Percentiles rank a stretch among this genome's conserved stretches.
phyloP scores from a whole-genome alignment of 768 basidiomycete species.

The Leccinum disarticulatum region DNA sequence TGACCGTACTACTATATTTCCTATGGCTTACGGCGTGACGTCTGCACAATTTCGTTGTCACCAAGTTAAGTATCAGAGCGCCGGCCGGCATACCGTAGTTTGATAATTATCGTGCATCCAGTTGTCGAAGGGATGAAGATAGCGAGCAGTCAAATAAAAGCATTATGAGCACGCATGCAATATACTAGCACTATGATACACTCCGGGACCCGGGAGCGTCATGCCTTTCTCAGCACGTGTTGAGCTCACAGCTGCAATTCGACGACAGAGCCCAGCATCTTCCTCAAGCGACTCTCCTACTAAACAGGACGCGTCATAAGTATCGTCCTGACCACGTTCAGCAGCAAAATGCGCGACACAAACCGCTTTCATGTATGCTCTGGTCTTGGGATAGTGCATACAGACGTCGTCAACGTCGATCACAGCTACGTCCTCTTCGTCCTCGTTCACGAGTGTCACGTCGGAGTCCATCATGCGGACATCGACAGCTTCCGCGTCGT shows the following conservation, averaged over 20 bases:
- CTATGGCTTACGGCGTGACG: neutral
- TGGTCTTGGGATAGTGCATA: slow-evolving; percentile 17
- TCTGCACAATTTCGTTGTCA: neutral
- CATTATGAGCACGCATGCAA: neutral
- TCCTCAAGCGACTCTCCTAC: slow-evolving; percentile 17
- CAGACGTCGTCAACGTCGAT: slow-evolving; percentile 22
- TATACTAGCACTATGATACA: neutral
- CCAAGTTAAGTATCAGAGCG: neutral
- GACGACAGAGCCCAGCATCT: slow-evolving; percentile 12
- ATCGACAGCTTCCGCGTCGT: slow-evolving; percentile 1
- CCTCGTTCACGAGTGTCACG: slow-evolving; percentile 29
- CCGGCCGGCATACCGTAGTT: neutral
- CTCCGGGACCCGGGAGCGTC: neutral
- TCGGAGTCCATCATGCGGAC: slow-evolving; percentile 24
- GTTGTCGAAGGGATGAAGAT: neutral
- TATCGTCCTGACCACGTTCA: neutral
- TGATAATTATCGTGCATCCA: neutral
- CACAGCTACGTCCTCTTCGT: slow-evolving; percentile 10
- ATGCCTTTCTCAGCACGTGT: neutral
- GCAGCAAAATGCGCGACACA: slow-evolving; percentile 2
- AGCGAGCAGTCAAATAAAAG: neutral
- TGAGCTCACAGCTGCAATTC: slow-evolving; percentile 14
- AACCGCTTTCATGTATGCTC: slow-evolving; percentile 26
- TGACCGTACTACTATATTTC: neutral
- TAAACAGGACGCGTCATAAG: slow-evolving; percentile 4